Evolutionary conservation across 345 rosid species (phyloP), one percentile per base, ranked within the genome.

Genomic region (Salix dunnii): DNA sequence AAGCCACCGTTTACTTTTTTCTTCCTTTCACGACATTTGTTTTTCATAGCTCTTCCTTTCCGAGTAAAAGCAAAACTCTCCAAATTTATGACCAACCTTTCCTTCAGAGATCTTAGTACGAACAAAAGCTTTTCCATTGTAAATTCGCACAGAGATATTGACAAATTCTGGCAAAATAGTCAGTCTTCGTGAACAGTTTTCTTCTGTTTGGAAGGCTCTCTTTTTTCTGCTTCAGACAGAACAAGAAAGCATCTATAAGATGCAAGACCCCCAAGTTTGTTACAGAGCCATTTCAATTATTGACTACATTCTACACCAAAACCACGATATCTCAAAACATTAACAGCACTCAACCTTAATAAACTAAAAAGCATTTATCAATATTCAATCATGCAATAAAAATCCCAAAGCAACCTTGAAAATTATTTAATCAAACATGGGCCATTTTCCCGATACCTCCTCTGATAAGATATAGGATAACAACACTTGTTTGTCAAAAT

Each of bases 271-370:
- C 97, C 86, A 4, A 89, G 63, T 72, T 82, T 92, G 81, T 80
- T 78, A 73, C 78, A 78, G 76, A 8, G 98, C 95, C 98, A 94
- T 94, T 42, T 42, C 51, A 46, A 13, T 46, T 46, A 46, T 46
- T 6, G 20, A 46, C 51, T 14, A 14, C 18, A 46, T 46, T 46
- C 49, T 14, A 12, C 51, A 46, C 51, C 20, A 46, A 46, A 40
- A 48, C 53, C 53, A 48, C 53, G 18, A 48, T 48, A 16, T 16
- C 21, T 48, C 7, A 18, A 14, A 48, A 16, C 53, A 48, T 48
- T 4, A 48, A 48, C 53, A 48, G 53, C 53, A 48, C 3, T 16
- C 53, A 16, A 48, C 21, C 53, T 14, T 5, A 0, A 48, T 3
- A 5, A 48, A 48, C 18, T 48, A 16, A 18, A 17, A 48, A 48